Evolutionary conservation across 78 protist genomes (phyloP).

Genomic region (Planoprotostelium fungivorum): DNA sequence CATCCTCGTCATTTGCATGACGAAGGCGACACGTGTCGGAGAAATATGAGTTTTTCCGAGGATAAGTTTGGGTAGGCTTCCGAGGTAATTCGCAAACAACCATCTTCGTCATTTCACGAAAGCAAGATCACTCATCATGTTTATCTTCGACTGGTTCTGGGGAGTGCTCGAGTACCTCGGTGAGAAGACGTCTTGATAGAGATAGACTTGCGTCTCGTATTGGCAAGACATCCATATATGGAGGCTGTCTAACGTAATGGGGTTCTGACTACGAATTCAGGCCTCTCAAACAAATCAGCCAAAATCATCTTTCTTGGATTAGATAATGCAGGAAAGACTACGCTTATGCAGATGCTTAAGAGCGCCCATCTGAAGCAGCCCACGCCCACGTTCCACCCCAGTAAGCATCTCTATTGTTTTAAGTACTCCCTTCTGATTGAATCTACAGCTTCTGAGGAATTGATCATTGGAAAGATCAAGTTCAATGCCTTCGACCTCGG

Average conservation of each 20-base stretch:
- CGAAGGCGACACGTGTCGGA: too few relatives aligned
- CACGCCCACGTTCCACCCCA: slow-evolving; percentile 92
- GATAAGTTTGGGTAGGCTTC: too few relatives aligned
- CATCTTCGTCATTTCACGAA: too few relatives aligned
- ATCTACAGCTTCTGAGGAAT: slow-evolving; percentile 85
- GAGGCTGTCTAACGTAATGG: too few relatives aligned
- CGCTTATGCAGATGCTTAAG: slow-evolving; percentile 95
- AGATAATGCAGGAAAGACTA: slow-evolving; percentile 99
- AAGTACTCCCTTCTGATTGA: not conserved
- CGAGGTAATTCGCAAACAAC: too few relatives aligned
- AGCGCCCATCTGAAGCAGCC: slow-evolving; percentile 78
- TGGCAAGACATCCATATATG: too few relatives aligned
- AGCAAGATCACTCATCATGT: not conserved
- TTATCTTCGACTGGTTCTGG: slow-evolving; percentile 12
- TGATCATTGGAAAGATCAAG: slow-evolving; percentile 86
- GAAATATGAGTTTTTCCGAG: too few relatives aligned
- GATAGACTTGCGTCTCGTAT: not conserved
- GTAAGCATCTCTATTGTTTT: slow-evolving; percentile 43
- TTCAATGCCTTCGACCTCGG: slow-evolving; percentile 95
- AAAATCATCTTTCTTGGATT: slow-evolving; percentile 98
- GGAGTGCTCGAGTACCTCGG: slow-evolving; percentile 1
- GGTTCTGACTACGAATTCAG: slow-evolving; percentile 36
- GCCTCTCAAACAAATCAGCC: slow-evolving; percentile 90
- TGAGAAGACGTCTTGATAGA: not conserved
- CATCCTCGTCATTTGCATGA: too few relatives aligned